Base-by-base conservation (phyloP, 345 rosid genomes). In the Hibiscus tridactylites region DNA sequence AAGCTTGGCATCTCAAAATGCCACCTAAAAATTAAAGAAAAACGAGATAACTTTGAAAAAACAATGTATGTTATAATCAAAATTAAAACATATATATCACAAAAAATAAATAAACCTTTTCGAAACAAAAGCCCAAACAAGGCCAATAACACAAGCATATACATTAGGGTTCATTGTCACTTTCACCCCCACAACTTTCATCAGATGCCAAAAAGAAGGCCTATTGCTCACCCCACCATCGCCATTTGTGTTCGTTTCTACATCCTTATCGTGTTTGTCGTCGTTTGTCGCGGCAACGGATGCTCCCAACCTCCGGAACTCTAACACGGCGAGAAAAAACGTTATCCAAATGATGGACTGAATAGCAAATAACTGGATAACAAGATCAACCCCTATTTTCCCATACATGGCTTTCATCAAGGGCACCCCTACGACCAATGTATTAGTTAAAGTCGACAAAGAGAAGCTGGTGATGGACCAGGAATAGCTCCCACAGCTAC, bases 391-490 rank as follows among this genome's bases (percentile, higher is more conserved):
- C 2, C 82, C 95, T 37, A 64, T 50, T 39, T 71, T 80, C 5
- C 98, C 97, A 59, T 94, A 91, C 97, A 91, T 94, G 17, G 95
- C 87, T 64, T 66, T 80, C 37, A 85, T 69, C 56, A 90, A 42
- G 0, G 98, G 97, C 35, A 88, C 86, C 12, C 97, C 98, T 0
- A 94, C 86, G 3, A 91, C 86, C 5, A 90, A 83, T 47, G 92
- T 59, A 73, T 94, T 90, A 0, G 93, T 87, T 5, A 90, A 71
- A 12, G 95, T 86, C 37, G 85, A 81, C 52, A 94, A 77, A 65
- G 96, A 87, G 72, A 86, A 91, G 42, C 87, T 86, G 1, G 97
- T 93, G 17, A 93, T 88, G 74, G 90, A 91, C 97, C 98, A 90
- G 37, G 84, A 52, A 53, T 80, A 85, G 83, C 96, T 90, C 29